Conservation (phyloP, 1,284 basidiomycete species). For the Austropuccinia psidii region DNA sequence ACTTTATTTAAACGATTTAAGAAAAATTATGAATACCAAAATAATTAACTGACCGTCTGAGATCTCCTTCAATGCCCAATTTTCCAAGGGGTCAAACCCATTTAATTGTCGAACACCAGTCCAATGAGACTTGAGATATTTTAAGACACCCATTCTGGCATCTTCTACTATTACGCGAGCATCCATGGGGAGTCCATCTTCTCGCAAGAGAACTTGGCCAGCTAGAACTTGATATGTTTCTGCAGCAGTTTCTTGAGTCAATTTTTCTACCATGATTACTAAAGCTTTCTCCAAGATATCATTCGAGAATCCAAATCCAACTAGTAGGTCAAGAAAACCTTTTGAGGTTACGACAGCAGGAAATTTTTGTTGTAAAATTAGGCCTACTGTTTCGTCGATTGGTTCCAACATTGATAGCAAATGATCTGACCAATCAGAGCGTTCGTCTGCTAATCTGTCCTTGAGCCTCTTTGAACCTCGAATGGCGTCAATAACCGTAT, state of each 20-base stretch:
- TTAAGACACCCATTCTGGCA: slow-evolving; percentile 58
- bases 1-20: neutral
- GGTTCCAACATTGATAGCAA: slow-evolving; percentile 49
- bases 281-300: slow-evolving; percentile 44
- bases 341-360: slow-evolving; percentile 39
- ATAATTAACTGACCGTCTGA: slow-evolving; percentile 56
- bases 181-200: slow-evolving; percentile 42
- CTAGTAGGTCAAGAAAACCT: slow-evolving; percentile 42
- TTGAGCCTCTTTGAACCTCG: slow-evolving; percentile 36
- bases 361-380: slow-evolving; percentile 38
- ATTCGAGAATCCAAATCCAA: slow-evolving; percentile 45
- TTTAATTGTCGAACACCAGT: slow-evolving; percentile 63
- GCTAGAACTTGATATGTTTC: slow-evolving; percentile 47
- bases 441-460: slow-evolving; percentile 43
- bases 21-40: no score
- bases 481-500: slow-evolving; percentile 59
- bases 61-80: slow-evolving; percentile 81
- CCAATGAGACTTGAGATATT: slow-evolving; percentile 57
- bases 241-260: slow-evolving; percentile 41
- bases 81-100: slow-evolving; percentile 72
- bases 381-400: slow-evolving; percentile 41
- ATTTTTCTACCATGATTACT: slow-evolving; percentile 39
- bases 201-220: slow-evolving; percentile 42
- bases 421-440: slow-evolving; percentile 41
- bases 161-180: slow-evolving; percentile 56